A percentile compares a stretch with the other conserved stretches of the same genome.
Evolutionary conservation across 129 eudicot species (phyloP).

Genomic region (Pulicaria dysenterica): DNA sequence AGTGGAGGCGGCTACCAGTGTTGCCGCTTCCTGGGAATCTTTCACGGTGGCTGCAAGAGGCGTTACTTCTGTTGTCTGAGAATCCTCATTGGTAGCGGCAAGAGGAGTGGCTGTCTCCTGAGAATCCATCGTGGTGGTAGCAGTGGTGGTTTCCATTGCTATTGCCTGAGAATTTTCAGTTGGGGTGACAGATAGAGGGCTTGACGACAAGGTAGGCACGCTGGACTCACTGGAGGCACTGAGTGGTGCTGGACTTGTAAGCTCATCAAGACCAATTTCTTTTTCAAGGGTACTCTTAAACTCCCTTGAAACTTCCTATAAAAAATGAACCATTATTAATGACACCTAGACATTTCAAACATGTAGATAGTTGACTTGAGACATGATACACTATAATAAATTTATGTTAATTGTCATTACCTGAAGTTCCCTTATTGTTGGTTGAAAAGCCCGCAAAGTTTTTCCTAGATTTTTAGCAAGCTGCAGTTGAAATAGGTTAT

Average conservation of each 20-base stretch:
- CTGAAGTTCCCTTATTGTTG: conserved; percentile 96
- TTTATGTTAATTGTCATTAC: conserved; percentile 31
- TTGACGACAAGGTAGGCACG: conserved; percentile 8
- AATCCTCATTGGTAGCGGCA: conserved; percentile 29
- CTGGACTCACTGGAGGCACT: conserved; percentile 3
- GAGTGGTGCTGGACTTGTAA: conserved; percentile 42
- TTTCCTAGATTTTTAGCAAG: conserved; percentile 88
- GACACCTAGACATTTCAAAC: conserved; percentile 9
- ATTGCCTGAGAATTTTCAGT: conserved; percentile 10
- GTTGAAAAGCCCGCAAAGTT: conserved; percentile 84
- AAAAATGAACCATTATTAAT: not conserved
- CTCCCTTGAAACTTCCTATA: conserved; percentile 88
- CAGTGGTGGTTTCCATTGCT: conserved; percentile 32
- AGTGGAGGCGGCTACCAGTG: conserved; percentile 11
- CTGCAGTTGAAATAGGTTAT: conserved; percentile 40
- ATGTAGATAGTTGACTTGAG: not conserved
- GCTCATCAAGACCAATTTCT: conserved; percentile 92
- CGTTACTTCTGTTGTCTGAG: conserved; percentile 27
- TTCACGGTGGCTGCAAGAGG: conserved; percentile 36
- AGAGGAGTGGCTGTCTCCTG: conserved; percentile 31
- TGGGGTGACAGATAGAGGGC: conserved; percentile 14
- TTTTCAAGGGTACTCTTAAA: conserved; percentile 91
- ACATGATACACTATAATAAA: not conserved
- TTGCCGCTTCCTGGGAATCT: conserved; percentile 34
- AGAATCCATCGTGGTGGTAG: conserved; percentile 41